Percentiles rank a stretch among this genome's conserved stretches.
Conservation (phyloP, 2,329 filamentous ascomycete species). For the Sporothrix euskadiensis region DNA sequence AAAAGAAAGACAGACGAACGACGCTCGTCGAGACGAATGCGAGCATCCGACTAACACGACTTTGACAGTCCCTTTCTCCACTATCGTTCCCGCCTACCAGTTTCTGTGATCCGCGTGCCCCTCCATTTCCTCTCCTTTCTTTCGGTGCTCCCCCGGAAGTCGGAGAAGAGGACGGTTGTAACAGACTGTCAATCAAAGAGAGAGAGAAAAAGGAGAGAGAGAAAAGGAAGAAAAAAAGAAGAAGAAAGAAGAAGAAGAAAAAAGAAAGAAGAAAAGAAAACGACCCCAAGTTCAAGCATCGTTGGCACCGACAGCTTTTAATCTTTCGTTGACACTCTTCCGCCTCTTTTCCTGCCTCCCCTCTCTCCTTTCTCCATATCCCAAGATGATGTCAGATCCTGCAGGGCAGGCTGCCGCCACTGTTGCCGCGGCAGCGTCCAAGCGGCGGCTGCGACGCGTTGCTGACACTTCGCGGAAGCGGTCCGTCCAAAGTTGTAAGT, state of each 20-base stretch:
- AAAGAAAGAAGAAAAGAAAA: neutral
- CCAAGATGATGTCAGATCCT: conserved; percentile 22
- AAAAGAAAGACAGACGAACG: neutral
- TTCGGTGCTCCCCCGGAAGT: neutral
- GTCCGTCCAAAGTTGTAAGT: conserved; percentile 42
- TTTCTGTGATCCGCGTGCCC: neutral
- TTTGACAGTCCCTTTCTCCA: neutral
- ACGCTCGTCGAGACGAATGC: neutral
- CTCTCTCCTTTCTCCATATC: neutral
- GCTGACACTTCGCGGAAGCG: conserved; percentile 42
- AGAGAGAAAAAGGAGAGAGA: neutral
- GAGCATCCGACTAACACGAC: neutral
- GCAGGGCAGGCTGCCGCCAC: neutral
- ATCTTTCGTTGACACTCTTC: conserved; percentile 15
- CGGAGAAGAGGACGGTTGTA: neutral
- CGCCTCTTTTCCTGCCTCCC: neutral
- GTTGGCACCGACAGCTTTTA: conserved; percentile 5
- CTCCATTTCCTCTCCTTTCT: neutral
- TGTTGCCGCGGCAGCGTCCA: conserved; percentile 23
- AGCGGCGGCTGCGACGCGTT: conserved; percentile 39
- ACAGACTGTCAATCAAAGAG: neutral
- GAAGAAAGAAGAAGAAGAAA: too few species aligned
- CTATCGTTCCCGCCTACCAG: neutral
- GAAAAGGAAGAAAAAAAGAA: too few species aligned
- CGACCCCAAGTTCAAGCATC: conserved; percentile 13